Conservation (phyloP, 257 asterid genomes). For the Solanum commersonii region DNA sequence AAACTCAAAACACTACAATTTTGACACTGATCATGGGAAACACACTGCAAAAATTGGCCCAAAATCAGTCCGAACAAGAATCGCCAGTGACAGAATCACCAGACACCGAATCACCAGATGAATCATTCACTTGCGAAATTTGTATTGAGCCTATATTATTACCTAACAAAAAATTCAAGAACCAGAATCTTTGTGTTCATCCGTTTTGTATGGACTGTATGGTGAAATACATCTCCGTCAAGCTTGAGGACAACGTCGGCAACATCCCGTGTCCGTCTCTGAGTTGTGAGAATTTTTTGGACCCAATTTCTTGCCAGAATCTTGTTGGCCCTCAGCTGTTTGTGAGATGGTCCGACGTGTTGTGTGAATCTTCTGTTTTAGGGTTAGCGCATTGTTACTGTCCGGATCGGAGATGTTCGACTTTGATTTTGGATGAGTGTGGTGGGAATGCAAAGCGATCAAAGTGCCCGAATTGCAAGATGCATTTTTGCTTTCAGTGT, state of each 20-base stretch:
- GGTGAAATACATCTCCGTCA: constrained; percentile 49
- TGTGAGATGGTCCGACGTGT: constrained; percentile 64
- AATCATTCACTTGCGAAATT: constrained; percentile 15
- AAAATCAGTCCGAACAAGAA: neutral
- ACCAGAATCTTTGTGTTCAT: constrained; percentile 27
- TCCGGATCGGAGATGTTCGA: constrained; percentile 45
- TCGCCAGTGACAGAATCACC: neutral
- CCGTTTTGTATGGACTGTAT: constrained; percentile 60
- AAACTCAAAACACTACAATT: neutral
- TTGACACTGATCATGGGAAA: neutral
- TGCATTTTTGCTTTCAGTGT: constrained; percentile 47
- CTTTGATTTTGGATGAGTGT: constrained; percentile 57
- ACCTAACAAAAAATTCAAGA: neutral
- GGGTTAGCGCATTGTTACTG: constrained; percentile 35
- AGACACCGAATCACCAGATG: neutral
- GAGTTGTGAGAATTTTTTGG: constrained; percentile 40
- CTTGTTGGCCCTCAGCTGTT: constrained; percentile 29
- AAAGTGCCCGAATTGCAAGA: constrained; percentile 49
- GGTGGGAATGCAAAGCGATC: constrained; percentile 39
- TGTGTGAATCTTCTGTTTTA: constrained; percentile 39
- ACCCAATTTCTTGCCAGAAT: constrained; percentile 34
- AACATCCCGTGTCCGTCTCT: constrained; percentile 52
- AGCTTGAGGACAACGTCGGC: constrained; percentile 38
- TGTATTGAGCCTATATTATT: constrained; percentile 12
- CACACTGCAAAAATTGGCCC: neutral